A percentile compares a stretch with the other conserved stretches of the same genome.
Conservation (phyloP, 148 eudicot genomes). For the Drosera capensis region DNA sequence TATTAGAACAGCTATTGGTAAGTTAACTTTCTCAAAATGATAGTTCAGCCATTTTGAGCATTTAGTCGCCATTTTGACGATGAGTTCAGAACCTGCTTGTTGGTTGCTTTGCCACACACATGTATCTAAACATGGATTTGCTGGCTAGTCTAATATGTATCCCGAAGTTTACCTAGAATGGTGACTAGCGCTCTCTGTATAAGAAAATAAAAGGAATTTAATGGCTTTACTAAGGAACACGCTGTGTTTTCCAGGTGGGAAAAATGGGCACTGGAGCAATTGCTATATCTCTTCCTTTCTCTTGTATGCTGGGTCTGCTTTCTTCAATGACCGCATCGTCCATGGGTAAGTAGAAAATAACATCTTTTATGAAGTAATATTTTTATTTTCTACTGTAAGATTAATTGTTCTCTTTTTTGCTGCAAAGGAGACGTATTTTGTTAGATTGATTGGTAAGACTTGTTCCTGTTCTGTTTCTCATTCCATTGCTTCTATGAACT, state of each 20-base stretch:
- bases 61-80: background rate
- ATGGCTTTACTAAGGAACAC: too few relatives aligned
- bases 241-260: too few relatives aligned
- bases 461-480: too few relatives aligned
- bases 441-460: too few relatives aligned
- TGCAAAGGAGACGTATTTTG: too few relatives aligned
- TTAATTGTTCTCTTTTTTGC: background rate
- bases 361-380: background rate
- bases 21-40: slow-evolving; percentile 8
- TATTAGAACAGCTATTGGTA: slow-evolving; percentile 93
- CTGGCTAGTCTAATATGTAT: background rate
- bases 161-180: too few relatives aligned
- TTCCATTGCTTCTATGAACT: too few relatives aligned
- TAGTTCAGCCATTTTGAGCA: background rate
- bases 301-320: slow-evolving; percentile 89
- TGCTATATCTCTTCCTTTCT: slow-evolving; percentile 88
- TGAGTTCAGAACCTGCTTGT: too few relatives aligned
- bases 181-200: too few relatives aligned
- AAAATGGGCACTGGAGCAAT: slow-evolving; percentile 84
- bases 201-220: too few relatives aligned
- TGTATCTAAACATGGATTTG: background rate
- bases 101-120: too few relatives aligned
- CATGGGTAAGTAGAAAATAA: slow-evolving; percentile 44
- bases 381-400: too few relatives aligned
- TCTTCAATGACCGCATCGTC: slow-evolving; percentile 92